Conservation (phyloP, 73 alveolate genomes). For the Stentor roeselii region DNA sequence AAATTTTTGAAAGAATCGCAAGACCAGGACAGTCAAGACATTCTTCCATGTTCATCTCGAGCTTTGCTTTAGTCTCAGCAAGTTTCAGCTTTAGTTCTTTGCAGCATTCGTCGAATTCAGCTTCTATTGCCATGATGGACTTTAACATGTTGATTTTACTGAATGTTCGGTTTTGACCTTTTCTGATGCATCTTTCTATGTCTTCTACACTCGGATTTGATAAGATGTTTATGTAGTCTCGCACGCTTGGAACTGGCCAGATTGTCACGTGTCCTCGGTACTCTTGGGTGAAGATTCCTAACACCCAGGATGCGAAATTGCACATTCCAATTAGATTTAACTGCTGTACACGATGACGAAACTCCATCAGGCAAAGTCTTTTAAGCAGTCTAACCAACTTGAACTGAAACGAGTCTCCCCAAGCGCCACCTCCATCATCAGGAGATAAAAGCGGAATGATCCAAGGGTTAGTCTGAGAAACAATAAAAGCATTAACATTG, state of each 20-base stretch:
- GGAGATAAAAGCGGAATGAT: conserved; percentile 54
- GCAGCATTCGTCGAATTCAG: conserved; percentile 57
- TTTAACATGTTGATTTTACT: conserved; percentile 40
- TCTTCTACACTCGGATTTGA: conserved; percentile 47
- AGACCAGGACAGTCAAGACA: too few species aligned
- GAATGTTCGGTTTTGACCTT: conserved; percentile 40
- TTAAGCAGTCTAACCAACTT: conserved; percentile 32
- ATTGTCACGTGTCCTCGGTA: conserved; percentile 65
- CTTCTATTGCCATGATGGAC: conserved; percentile 55
- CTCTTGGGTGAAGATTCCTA: conserved; percentile 36
- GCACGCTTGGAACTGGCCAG: conserved; percentile 40
- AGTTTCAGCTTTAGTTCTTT: conserved; percentile 42
- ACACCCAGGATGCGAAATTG: conserved; percentile 24
- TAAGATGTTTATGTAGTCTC: conserved; percentile 43
- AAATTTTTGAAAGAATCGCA: too few species aligned
- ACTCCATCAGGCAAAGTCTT: conserved; percentile 43
- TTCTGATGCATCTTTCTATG: conserved; percentile 36
- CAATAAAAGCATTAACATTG: conserved; percentile 68
- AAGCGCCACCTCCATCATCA: conserved; percentile 58
- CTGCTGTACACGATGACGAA: conserved; percentile 34
- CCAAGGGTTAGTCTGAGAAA: conserved; percentile 61
- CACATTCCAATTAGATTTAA: conserved; percentile 34
- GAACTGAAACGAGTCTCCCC: conserved; percentile 33
- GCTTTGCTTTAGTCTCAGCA: too few species aligned
- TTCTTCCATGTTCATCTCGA: too few species aligned